Conservation (phyloP, 495 filamentous ascomycete genomes). For the Podospora appendiculata region DNA sequence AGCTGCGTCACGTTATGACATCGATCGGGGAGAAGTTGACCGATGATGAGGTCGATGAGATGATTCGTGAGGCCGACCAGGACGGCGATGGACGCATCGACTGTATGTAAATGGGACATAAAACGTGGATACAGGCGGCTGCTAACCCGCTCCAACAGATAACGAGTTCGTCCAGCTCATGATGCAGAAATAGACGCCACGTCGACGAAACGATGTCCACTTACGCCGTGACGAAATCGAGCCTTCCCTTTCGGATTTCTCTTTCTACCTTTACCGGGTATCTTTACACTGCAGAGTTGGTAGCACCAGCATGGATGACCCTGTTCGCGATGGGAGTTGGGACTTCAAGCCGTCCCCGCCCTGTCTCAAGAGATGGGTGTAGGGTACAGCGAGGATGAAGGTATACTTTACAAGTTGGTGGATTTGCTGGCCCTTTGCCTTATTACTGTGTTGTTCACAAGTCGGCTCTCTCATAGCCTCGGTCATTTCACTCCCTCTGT, state of each 20-base stretch:
- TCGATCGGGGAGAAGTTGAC: constrained; percentile 99
- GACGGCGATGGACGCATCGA: constrained; percentile 95
- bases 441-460: neutral
- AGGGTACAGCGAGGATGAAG: neutral
- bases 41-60: constrained; percentile 99
- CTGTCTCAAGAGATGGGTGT: neutral
- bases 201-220: neutral
- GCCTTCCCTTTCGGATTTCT: constrained; percentile 13
- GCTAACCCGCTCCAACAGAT: constrained; percentile 52
- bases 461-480: neutral
- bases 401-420: neutral
- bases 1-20: constrained; percentile 98
- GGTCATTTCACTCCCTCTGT: neutral
- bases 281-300: constrained; percentile 9
- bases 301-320: constrained; percentile 9
- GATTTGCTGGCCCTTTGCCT: neutral
- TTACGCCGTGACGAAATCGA: constrained; percentile 3
- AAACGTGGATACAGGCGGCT: neutral
- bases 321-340: constrained; percentile 5
- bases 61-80: constrained; percentile 99
- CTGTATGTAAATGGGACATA: constrained; percentile 48
- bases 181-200: constrained; percentile 88
- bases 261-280: constrained; percentile 10
- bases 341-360: neutral
- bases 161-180: constrained; percentile 99